Evolutionary conservation across 2,329 filamentous ascomycete species (phyloP).

Genomic region (Sphaerulina musiva): DNA sequence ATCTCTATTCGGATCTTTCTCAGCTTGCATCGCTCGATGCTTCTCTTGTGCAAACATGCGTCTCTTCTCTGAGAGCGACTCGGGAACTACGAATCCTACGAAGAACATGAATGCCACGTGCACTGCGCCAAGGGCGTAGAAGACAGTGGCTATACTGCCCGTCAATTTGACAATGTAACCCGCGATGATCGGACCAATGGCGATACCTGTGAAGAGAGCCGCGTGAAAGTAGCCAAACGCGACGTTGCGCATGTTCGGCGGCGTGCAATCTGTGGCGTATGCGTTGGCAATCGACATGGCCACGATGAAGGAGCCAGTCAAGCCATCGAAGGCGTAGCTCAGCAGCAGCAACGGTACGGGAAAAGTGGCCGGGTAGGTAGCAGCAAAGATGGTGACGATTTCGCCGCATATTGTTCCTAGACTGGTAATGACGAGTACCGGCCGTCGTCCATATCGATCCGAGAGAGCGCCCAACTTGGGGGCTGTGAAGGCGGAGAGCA

Average conservation of each 20-base stretch:
- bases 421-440: slow-evolving; percentile 65
- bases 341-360: slow-evolving; percentile 73
- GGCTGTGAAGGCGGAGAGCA: slow-evolving; percentile 71
- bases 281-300: slow-evolving; percentile 73
- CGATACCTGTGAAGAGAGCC: slow-evolving; percentile 81
- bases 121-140: slow-evolving; percentile 70
- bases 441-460: slow-evolving; percentile 76
- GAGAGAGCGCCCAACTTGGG: slow-evolving; percentile 80
- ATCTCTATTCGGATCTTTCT: slow-evolving; percentile 34
- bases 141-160: slow-evolving; percentile 69
- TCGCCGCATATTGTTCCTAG: slow-evolving; percentile 69
- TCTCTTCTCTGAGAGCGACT: slow-evolving; percentile 70
- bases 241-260: slow-evolving; percentile 70
- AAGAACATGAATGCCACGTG: slow-evolving; percentile 69
- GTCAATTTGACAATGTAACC: slow-evolving; percentile 73
- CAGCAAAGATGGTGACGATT: slow-evolving; percentile 69
- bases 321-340: slow-evolving; percentile 70
- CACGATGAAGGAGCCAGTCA: slow-evolving; percentile 82
- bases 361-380: slow-evolving; percentile 63
- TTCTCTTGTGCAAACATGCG: slow-evolving; percentile 66
- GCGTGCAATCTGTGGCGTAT: slow-evolving; percentile 83
- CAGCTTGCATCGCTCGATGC: slow-evolving; percentile 41
- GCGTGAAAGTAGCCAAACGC: slow-evolving; percentile 87
- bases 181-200: slow-evolving; percentile 74
- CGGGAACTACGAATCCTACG: slow-evolving; percentile 66